Evolutionary conservation across 495 filamentous ascomycete genomes (phyloP), one percentile per base, ranked within the genome.

Genomic region (Daldinia concentrica): DNA sequence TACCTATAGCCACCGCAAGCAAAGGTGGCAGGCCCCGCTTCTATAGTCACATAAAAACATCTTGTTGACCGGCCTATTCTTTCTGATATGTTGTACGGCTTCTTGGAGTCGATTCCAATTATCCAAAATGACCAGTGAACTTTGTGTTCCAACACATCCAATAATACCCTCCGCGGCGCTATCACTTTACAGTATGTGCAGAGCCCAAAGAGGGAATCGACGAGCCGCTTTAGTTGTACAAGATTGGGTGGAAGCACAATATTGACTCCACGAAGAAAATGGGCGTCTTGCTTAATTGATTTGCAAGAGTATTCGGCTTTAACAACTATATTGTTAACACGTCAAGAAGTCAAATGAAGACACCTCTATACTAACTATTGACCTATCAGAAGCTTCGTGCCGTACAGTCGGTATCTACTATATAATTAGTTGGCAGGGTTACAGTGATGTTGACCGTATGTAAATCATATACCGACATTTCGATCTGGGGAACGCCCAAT

Each of bases 341-440:
- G 69, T 59, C 59, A 61, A 60, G 27, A 22, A 58, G 32, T 19
- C 26, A 63, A 51, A 68, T 68, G 64, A 67, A 63, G 58, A 64
- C 69, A 72, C 69, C 54, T 60, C 17, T 24, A 45, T 19, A 2
- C 30, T 58, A 36, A 15, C 14, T 2, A 24, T 12, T 19, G 37
- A n/a, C 64, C 61, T 58, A 68, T 68, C 56, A 58, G 24, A 36
- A 19, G n/a, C 30, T 58, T 15, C 22, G 64, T 58, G 24, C 70
- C 70, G 43, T 15, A 24, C 32, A 9, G 64, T 68, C 57, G 70
- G 64, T 19, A 61, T 14, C 9, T 22, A 24, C 9, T 48, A 24
- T 48, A 24, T 48, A 48, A 48, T 48, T 48, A 48, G 43, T 24
- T 48, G 43, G 8, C 43, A 48, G 43, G 2, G 45, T 68, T 58